Base-by-base conservation (phyloP, 176 grass and related monocot genomes). In the Ensete ventricosum region DNA sequence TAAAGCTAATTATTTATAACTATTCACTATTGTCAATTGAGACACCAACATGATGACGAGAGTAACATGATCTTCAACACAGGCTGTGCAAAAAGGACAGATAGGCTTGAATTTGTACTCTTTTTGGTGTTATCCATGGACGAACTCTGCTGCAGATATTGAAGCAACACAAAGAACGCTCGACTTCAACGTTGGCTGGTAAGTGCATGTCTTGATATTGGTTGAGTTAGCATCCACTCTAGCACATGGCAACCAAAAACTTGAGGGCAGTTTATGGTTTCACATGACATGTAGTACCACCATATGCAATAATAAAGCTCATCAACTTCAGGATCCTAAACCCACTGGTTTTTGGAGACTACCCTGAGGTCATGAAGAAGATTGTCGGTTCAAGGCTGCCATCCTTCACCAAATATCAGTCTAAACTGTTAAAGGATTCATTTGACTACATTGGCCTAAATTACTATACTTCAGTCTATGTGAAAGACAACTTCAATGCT, bases 381-480 rank as follows among this genome's bases (percentile, higher is more conserved):
- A 75, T 52, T 19, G 83, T 67, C 1, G 89, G 81, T 0, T 82
- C 87, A 11, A 74, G 89, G 55, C 82, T 96, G 8, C 93, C 89
- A 8, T 83, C 73, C 0, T 96, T 96, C 81, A 92, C 69, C 22
- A 51, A 86, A 12, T 14, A 81, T 1, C 89, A 96, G 23, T 88
- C 87, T 0, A 77, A 86, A 51, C 63, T 88, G 14, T 64, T 96
- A 52, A 88, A 87, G 62, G 89, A 89, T 68, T 53, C 76, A n/a
- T 71, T 69, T n/a, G 93, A 92, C 74, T 96, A 84, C 64, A 64
- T 96, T 13, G 93, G 89, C 14, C 82, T 96, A 79, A 96, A 92
- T 63, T 0, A 86, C 54, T 68, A 16, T 14, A 54, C 10, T 34
- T 78, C 50, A 49, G 9, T 69, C 13, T 67, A 64, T 13, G 21